Base-by-base conservation (phyloP, 331 rosid genomes). In the Malus hybrid region DNA sequence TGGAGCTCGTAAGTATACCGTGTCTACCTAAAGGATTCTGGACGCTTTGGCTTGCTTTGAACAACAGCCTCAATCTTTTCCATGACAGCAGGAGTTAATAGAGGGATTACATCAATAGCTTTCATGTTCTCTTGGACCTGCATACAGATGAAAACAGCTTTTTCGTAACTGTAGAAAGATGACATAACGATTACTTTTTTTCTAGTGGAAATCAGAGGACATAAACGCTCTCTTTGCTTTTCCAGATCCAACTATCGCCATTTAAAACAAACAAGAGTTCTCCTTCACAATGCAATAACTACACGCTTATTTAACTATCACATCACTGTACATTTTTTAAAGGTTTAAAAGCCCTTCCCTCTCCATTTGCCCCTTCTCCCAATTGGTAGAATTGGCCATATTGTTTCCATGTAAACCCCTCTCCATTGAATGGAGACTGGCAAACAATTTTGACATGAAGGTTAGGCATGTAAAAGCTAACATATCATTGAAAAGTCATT, bases 101-200 rank as follows among this genome's bases (percentile, higher is more conserved):
- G 66, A 16, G 97, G 97, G 75, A 94, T 89, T 50, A 87, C 96
- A 60, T 90, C 89, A 53, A 94, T 36, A 39, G 99, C 97, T 79
- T 94, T 94, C 99, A 94, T 92, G 88, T 94, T 94, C 90, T 94
- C 98, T 78, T 82, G 89, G 79, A 93, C 86, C 97, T 94, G 82
- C 50, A 72, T 14, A 71, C 15, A 68, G 77, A 68, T 18, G 34
- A 53, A 57, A 55, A 75, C 29, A 55, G 44, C 39, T 62, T 32
- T 33, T 57, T 28, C n/a, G 5, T 69, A 26, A 65, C 28, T 33
- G 28, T 33, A 18, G n/a, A 48, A 44, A 57, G 28, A 34, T 12
- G 42, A 6, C 26, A 20, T 30, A 1, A 16, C 68, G 16, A 16
- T 30, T 63, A 24, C 68, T 2, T 28, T 28, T 11, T 15, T 63